Conservation (phyloP, 352 stramenopile genomes). For the Pythium scleroteichum region DNA sequence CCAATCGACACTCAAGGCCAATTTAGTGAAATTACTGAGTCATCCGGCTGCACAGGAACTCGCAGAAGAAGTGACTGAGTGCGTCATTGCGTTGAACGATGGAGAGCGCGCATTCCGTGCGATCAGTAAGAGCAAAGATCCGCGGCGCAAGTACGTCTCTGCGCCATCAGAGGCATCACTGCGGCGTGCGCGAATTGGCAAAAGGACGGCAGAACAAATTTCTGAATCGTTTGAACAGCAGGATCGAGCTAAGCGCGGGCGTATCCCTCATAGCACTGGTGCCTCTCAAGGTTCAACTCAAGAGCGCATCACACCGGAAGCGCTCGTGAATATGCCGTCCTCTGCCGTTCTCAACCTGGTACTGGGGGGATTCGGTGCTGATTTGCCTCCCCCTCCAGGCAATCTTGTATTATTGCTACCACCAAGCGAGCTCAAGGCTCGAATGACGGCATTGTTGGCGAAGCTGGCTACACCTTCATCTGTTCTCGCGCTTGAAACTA, state of each 20-base stretch:
- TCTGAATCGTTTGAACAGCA: conserved; percentile 63
- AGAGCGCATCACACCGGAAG: conserved; percentile 52
- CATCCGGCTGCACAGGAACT: conserved; percentile 58
- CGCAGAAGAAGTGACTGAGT: conserved; percentile 72
- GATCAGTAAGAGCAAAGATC: conserved; percentile 81
- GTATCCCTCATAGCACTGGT: conserved; percentile 13
- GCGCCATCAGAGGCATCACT: conserved; percentile 70
- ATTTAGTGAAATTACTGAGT: conserved; percentile 71
- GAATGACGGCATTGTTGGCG: conserved; percentile 55
- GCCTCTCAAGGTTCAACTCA: neutral
- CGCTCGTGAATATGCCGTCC: conserved; percentile 76
- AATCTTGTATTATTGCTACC: conserved; percentile 66
- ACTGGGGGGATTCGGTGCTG: conserved; percentile 59
- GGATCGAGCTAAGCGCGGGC: conserved; percentile 45
- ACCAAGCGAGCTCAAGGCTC: conserved; percentile 72
- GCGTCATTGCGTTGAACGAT: conserved; percentile 65
- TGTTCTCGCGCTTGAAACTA: conserved; percentile 68
- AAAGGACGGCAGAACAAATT: conserved; percentile 55
- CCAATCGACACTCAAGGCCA: conserved; percentile 64
- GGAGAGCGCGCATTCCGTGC: conserved; percentile 76
- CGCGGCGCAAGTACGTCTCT: conserved; percentile 70
- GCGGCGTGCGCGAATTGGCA: conserved; percentile 62
- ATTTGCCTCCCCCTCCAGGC: conserved; percentile 50
- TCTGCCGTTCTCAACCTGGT: conserved; percentile 74
- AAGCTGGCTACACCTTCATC: conserved; percentile 79